Base-by-base conservation (phyloP, 129 eudicot genomes). In the Cynara cardunculus region DNA sequence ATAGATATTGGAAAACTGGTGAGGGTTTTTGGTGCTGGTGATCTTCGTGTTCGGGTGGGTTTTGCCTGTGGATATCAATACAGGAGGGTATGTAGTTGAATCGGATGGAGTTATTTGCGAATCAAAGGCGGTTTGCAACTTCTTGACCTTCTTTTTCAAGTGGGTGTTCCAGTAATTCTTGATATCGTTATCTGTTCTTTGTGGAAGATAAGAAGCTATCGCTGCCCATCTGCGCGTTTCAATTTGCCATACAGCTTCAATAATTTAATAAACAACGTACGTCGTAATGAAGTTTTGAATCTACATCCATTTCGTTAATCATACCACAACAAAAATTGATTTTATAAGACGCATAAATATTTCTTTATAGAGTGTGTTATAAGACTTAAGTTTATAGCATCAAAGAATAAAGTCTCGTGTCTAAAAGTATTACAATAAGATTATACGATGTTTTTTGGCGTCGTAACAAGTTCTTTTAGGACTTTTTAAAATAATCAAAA, bases 131-230 rank as follows among this genome's bases (percentile, higher is more conserved):
- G 89, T 35, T 37, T 88, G 94, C 53, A 83, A 66, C 75, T 79
- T 90, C 75, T 85, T 88, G 56, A 91, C 79, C 89, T 92, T 92
- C 82, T 92, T 92, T 73, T 92, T 92, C 80, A 92, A 76, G 82
- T 92, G 97, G 18, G 97, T 92, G 84, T 92, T 92, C 97, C 97
- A 92, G 78, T 92, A 92, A 75, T 90, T 92, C 87, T 92, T 92
- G 28, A 92, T 90, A 75, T 92, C 97, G 37, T 92, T 92, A 49
- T 92, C 97, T 9, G 97, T 92, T 86, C 97, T 85, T 75, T 92
- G 95, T 4, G 97, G 97, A 49, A 92, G 90, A 81, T 92, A 92
- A 1, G 97, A 90, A 49, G 97, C 97, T 78, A 92, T 92, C 24
- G 97, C 97, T 30, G 97, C 97, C 97, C 97, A 92, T 84, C 97